A percentile compares a stretch with the other conserved stretches of the same genome.
These are phyloP conservation scores for Elsinoe australis DNA, from an alignment of 2,329 filamentous ascomycete species.

Conservation along the genomic window DNA sequence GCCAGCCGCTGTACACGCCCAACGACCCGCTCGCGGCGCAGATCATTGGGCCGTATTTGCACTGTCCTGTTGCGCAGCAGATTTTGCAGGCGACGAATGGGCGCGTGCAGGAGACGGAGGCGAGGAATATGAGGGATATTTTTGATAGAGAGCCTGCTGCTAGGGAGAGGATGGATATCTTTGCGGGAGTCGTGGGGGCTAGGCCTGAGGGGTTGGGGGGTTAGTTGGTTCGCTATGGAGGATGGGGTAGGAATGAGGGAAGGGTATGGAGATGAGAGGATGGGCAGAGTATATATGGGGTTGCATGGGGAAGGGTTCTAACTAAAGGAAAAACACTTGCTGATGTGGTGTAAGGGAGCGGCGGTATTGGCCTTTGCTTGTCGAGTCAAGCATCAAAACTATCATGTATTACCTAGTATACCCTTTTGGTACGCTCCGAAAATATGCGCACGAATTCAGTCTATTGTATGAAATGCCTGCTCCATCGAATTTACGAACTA, in stretches of 20 bases:
- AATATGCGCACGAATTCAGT: neutral
- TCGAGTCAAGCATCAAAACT: neutral
- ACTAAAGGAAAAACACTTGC: no score
- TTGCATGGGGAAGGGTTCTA: no score
- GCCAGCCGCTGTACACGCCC: constrained; percentile 20
- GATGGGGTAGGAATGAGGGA: no score
- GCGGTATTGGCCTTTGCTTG: no score
- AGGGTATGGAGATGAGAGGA: no score
- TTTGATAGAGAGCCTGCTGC: constrained; percentile 59
- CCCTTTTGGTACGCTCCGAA: neutral
- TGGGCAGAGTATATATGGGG: no score
- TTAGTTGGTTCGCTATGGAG: neutral
- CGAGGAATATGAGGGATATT: constrained; percentile 64
- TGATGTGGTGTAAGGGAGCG: no score
- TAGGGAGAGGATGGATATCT: constrained; percentile 47
- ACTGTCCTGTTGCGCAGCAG: constrained; percentile 35
- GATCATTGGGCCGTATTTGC: constrained; percentile 38
- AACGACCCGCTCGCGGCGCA: constrained; percentile 31
- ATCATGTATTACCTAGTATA: constrained; percentile 1
- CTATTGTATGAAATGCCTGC: no score
- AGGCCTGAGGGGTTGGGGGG: constrained; percentile 14
- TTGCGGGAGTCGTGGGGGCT: constrained; percentile 19
- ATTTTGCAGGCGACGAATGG: constrained; percentile 32
- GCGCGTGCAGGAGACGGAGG: constrained; percentile 47
- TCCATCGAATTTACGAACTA: no score